Base-by-base conservation (phyloP, 257 asterid genomes). In the Solanum boliviense region DNA sequence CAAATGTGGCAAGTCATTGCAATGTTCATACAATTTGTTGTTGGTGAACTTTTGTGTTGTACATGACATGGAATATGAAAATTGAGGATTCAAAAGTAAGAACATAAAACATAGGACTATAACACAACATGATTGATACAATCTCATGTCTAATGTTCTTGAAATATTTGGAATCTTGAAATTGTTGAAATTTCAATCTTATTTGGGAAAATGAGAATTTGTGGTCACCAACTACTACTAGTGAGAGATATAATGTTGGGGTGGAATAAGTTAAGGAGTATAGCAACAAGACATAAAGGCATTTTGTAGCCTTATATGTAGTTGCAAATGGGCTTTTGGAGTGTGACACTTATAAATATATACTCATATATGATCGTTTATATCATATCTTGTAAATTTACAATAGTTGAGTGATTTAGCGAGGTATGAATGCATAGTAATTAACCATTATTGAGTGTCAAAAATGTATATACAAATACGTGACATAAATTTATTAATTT, bases 1-100 rank as follows among this genome's bases (percentile, higher is more conserved):
- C 85, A 96, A 92, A 60, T 89, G 21, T 31, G 94, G 95, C 68
- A 96, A 94, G 84, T 93, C 95, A 90, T 88, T 94, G 91, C 98
- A 95, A 92, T 93, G 91, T 10, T 93, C 13, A 90, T 92, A 95
- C 39, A 85, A 85, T 52, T 87, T 89, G 92, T 93, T 94, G 88
- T 86, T 89, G 21, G 93, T 86, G 90, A 95, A 91, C 56, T 87
- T 89, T 90, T 93, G 98, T 10, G 96, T 85, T 52, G 93, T 88
- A 58, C 98, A 95, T 58, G 91, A 79, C 86, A 94, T 89, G 3
- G 95, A 70, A 48, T 84, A 87, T 3, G 98, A 88, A 29, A 48
- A 82, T 48, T 82, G 12, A 48, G 86, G 86, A 48, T 82, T 82
- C 21, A 82, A 11, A 82, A 82, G 3, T 9, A 82, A 48, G 7